These are phyloP conservation scores for Phlebiopsis gigantea DNA, from an alignment of 768 basidiomycete genomes.

Conservation along the genomic window DNA sequence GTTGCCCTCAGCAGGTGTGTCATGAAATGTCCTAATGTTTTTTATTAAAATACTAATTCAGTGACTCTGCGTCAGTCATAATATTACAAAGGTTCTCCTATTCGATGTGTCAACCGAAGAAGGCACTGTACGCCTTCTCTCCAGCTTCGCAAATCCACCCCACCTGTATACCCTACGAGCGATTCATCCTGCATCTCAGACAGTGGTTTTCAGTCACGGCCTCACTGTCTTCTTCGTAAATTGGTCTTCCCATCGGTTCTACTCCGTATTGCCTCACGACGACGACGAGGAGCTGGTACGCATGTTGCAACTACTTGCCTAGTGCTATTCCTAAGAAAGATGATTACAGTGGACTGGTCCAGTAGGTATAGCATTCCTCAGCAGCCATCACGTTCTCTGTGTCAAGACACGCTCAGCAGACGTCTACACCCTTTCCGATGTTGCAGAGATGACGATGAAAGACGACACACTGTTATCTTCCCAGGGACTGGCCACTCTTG, in stretches of 20 bases:
- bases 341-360: constrained; percentile 35
- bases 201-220: constrained; percentile 28
- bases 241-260: constrained; percentile 28
- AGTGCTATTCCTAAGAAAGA: constrained; percentile 8
- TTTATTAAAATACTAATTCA: too few relatives aligned
- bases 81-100: neutral
- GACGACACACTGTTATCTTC: too few relatives aligned
- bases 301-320: too few relatives aligned
- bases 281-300: constrained; percentile 30
- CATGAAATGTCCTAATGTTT: neutral
- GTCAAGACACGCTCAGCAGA: constrained; percentile 50
- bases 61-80: neutral
- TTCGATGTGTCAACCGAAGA: neutral
- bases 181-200: constrained; percentile 29
- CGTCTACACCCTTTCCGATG: constrained; percentile 29
- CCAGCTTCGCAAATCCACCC: neutral
- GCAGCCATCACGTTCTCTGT: constrained; percentile 41
- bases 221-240: constrained; percentile 33
- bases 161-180: constrained; percentile 27
- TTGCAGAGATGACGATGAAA: neutral
- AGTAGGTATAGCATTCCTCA: constrained; percentile 39
- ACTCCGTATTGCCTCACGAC: constrained; percentile 18
- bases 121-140: neutral
- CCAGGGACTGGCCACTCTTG: neutral
- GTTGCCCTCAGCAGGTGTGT: constrained; percentile 23